Evolutionary conservation across 192 early-diverging fungal genomes (phyloP).

Genomic region (Coemansia sp.): DNA sequence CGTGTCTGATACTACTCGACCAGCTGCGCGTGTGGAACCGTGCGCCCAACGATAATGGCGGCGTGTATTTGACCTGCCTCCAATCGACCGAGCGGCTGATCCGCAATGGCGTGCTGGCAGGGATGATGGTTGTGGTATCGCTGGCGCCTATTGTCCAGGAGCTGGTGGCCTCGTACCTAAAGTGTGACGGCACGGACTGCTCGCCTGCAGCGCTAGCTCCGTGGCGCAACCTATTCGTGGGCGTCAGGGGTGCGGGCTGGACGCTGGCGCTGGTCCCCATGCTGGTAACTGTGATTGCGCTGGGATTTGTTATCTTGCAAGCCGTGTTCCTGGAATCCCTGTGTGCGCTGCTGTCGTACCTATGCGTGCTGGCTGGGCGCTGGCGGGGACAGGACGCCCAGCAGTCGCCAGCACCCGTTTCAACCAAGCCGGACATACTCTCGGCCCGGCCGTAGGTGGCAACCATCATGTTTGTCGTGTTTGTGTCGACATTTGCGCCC

Average conservation of each 20-base stretch:
- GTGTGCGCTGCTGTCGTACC: slow-evolving; percentile 9
- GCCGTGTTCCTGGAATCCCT: slow-evolving; percentile 17
- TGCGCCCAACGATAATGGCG: background rate
- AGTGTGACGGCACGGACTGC: too few species aligned
- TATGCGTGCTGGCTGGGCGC: background rate
- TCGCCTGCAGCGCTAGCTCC: slow-evolving; percentile 11
- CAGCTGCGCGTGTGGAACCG: slow-evolving; percentile 37
- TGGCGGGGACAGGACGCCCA: background rate
- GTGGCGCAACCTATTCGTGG: slow-evolving; percentile 47
- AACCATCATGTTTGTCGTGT: slow-evolving; percentile 41
- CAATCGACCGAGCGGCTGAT: slow-evolving; percentile 35
- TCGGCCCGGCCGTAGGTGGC: slow-evolving; percentile 16
- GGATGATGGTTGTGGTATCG: slow-evolving; percentile 7
- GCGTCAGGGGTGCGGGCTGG: slow-evolving; percentile 28
- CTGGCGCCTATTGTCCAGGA: slow-evolving; percentile 25
- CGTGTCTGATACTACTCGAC: slow-evolving; percentile 50
- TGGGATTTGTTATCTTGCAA: slow-evolving; percentile 30
- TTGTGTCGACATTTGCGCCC: slow-evolving; percentile 60
- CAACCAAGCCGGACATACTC: background rate
- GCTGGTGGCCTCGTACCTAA: too few species aligned
- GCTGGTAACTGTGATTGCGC: slow-evolving; percentile 25
- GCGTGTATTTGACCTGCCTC: slow-evolving; percentile 21
- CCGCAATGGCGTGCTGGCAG: slow-evolving; percentile 25
- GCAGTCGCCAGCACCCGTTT: background rate
- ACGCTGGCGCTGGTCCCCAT: slow-evolving; percentile 16